Evolutionary conservation across 306 rosid species (phyloP).

Genomic region (Astragalus membranaceus): DNA sequence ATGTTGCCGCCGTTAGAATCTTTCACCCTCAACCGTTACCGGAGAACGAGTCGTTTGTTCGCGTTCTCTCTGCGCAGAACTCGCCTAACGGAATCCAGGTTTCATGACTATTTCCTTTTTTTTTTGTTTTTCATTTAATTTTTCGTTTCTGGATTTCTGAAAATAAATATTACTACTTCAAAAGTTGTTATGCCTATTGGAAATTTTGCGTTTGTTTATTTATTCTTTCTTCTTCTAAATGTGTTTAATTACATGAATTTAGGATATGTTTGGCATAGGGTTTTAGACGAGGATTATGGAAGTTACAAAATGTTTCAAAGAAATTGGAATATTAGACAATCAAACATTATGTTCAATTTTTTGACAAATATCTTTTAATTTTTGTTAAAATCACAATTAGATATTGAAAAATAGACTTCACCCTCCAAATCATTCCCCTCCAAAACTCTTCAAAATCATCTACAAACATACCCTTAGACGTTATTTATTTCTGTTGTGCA

Average conservation of each 20-base stretch:
- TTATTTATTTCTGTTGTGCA: too few species aligned
- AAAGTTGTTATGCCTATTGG: neutral
- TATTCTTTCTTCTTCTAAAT: neutral
- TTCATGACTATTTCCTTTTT: neutral
- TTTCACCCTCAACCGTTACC: conserved; percentile 50
- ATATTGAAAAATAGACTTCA: too few species aligned
- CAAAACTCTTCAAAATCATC: too few species aligned
- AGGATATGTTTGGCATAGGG: too few species aligned
- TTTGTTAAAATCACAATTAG: too few species aligned
- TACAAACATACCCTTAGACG: too few species aligned
- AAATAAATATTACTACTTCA: neutral
- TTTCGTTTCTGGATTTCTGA: neutral
- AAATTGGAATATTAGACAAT: too few species aligned
- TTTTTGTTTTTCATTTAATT: neutral
- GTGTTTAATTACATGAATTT: neutral
- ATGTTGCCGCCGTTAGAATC: conserved; percentile 51
- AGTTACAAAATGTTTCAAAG: too few species aligned
- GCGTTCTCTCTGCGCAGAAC: conserved; percentile 60
- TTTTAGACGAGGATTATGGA: too few species aligned
- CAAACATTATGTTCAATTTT: too few species aligned
- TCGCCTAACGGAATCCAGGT: conserved; percentile 97
- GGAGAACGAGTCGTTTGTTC: conserved; percentile 52
- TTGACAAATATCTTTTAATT: too few species aligned
- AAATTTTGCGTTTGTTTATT: neutral
- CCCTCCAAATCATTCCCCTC: too few species aligned